Percentiles rank a stretch among this genome's conserved stretches.
Conservation (phyloP, 2,329 filamentous ascomycete genomes). For the Emmonsiellopsis sp. region DNA sequence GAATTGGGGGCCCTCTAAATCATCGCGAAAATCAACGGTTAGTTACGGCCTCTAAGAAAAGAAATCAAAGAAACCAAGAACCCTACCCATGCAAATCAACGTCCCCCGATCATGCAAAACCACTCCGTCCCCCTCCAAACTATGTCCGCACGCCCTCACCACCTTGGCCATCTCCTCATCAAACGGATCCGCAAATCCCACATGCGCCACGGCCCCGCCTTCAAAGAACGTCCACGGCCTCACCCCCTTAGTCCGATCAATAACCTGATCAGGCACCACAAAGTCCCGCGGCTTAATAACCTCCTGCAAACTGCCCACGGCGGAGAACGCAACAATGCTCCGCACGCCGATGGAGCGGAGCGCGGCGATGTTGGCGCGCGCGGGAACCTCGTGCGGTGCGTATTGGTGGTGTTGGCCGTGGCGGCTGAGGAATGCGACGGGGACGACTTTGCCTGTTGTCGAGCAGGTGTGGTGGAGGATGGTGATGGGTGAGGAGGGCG, state of each 20-base stretch:
- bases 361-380: constrained; percentile 96
- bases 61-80: background rate
- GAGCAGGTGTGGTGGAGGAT: constrained; percentile 80
- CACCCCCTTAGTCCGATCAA: constrained; percentile 93
- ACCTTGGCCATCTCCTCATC: constrained; percentile 68
- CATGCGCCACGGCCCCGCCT: constrained; percentile 76
- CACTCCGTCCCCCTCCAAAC: constrained; percentile 74
- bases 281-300: constrained; percentile 94
- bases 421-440: constrained; percentile 84
- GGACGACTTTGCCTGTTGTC: constrained; percentile 50
- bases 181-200: constrained; percentile 94
- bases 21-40: constrained; percentile 3
- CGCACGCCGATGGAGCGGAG: constrained; percentile 81
- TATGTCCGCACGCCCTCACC: constrained; percentile 66
- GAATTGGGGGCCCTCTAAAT: constrained; percentile 88
- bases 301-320: constrained; percentile 86
- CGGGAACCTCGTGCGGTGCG: constrained; percentile 89
- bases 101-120: constrained; percentile 75
- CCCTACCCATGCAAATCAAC: constrained; percentile 79
- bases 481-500: constrained; percentile 65
- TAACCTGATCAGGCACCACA: constrained; percentile 90
- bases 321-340: constrained; percentile 87
- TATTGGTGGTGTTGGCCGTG: constrained; percentile 84
- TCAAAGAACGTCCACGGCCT: constrained; percentile 90
- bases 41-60: constrained; percentile 1